Conservation (phyloP, 2,329 filamentous ascomycete species). For the Passalora sequoiae region DNA sequence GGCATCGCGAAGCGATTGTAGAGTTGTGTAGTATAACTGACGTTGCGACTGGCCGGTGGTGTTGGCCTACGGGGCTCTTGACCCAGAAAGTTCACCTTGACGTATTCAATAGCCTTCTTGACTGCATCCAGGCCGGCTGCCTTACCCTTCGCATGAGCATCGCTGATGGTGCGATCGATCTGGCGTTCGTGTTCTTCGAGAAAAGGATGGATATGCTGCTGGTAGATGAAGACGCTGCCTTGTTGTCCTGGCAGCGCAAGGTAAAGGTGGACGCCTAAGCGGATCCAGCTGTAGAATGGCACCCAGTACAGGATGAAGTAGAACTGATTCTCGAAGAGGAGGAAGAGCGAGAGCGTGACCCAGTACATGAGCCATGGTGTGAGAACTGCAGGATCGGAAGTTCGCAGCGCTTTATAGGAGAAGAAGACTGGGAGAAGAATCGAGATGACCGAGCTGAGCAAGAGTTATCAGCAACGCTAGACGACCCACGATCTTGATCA, state of each 20-base stretch:
- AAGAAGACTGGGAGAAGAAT: slow-evolving; percentile 94
- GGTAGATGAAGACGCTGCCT: slow-evolving; percentile 80
- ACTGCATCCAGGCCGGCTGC: slow-evolving; percentile 63
- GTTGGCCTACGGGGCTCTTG: slow-evolving; percentile 57
- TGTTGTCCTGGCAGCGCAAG: slow-evolving; percentile 97
- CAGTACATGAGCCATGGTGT: slow-evolving; percentile 99
- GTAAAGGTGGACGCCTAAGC: slow-evolving; percentile 81
- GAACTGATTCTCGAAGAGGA: slow-evolving; percentile 80
- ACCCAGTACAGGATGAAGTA: slow-evolving; percentile 85
- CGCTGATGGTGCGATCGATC: slow-evolving; percentile 86
- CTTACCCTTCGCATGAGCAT: slow-evolving; percentile 71
- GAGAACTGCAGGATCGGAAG: slow-evolving; percentile 78
- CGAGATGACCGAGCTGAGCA: slow-evolving; percentile 69
- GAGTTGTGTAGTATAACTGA: slow-evolving; percentile 70
- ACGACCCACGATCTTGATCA: slow-evolving; percentile 24
- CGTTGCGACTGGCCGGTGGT: slow-evolving; percentile 42
- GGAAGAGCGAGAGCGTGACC: slow-evolving; percentile 78
- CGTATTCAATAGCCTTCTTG: slow-evolving; percentile 45
- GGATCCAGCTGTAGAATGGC: slow-evolving; percentile 89
- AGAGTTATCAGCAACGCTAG: slow-evolving; percentile 15
- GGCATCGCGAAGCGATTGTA: slow-evolving; percentile 84
- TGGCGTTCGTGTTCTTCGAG: slow-evolving; percentile 77
- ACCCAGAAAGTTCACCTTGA: slow-evolving; percentile 75
- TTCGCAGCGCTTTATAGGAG: slow-evolving; percentile 95
- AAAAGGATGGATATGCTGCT: slow-evolving; percentile 80